Evolutionary conservation across 208 protist genomes (phyloP), one percentile per base, ranked within the genome.

Genomic region (Leishmania martiniquensis): DNA sequence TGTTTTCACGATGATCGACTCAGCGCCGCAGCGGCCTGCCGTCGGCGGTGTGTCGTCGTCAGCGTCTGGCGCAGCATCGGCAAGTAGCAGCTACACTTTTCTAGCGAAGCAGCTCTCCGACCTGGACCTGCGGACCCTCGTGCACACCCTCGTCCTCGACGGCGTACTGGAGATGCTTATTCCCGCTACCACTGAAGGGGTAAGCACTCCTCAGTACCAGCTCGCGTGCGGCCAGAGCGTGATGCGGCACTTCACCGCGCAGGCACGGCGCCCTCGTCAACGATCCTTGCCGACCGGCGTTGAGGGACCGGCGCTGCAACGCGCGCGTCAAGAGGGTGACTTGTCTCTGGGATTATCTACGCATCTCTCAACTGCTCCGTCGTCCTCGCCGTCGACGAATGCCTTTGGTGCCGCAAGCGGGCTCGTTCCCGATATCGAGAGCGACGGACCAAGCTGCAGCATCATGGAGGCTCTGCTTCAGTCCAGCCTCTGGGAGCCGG

Each of bases 191-290:
- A 49, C 54, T 17, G 72, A 77, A 72, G 73, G 76, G 78, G 54
- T 72, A 54, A 67, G 42, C n/a, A 77, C 77, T 1, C 80, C 84
- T 34, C 80, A 89, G 69, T 93, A 94, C 66, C 87, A 89, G 34
- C 39, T 93, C 13, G 85, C 89, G 7, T 72, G 60, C 22, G 92
- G 89, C 17, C 72, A 81, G 54, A 93, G 85, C 76, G 90, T 94
- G 34, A 84, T 96, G 85, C 88, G 92, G 5, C 89, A 94, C 80
- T 96, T 96, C 63, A 91, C 92, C 0, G 75, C 37, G 66, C 84
- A 59, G 76, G 29, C 67, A n/a, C 73, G 75, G 32, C 60, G 72
- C 42, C 32, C 55, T 25, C 75, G 52, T 1, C 65, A 29, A 29
- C 45, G 66, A 10, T 1, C 39, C n/a, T 29, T 29, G 34, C 7